phyloP scores from a whole-genome alignment of 345 rosid species.

The Brassica juncea region DNA sequence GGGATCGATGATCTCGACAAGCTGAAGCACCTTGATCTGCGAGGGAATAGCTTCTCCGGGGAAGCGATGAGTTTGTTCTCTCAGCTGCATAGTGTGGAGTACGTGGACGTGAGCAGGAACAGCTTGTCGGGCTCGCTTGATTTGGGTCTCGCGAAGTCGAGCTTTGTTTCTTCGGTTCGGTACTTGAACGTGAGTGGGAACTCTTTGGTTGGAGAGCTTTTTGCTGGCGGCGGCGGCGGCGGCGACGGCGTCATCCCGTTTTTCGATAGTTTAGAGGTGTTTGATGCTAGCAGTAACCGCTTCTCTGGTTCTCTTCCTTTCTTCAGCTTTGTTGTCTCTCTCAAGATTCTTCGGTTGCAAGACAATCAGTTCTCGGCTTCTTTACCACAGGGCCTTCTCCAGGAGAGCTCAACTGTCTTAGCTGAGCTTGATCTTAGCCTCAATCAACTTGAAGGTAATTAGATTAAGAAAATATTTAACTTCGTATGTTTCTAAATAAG shows the following conservation, averaged over 20 bases:
- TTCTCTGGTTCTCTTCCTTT: constrained; percentile 68
- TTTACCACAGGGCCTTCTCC: constrained; percentile 64
- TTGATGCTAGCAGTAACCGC: constrained; percentile 81
- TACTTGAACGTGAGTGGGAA: constrained; percentile 68
- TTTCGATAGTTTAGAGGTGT: constrained; percentile 83
- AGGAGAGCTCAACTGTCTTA: constrained; percentile 74
- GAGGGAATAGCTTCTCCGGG: constrained; percentile 63
- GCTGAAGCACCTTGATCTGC: constrained; percentile 67
- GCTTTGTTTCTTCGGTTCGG: constrained; percentile 65
- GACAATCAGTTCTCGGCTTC: constrained; percentile 69
- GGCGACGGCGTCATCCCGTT: constrained; percentile 67
- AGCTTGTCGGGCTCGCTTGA: constrained; percentile 76
- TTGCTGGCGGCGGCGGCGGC: constrained; percentile 67
- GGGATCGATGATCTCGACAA: constrained; percentile 47
- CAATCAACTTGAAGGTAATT: constrained; percentile 76
- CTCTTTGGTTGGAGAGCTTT: constrained; percentile 60
- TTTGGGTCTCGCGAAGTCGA: constrained; percentile 59
- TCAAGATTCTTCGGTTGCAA: constrained; percentile 67
- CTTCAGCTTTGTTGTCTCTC: constrained; percentile 78
- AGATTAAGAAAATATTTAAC: not conserved
- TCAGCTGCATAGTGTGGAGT: constrained; percentile 48
- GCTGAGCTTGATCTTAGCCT: constrained; percentile 83
- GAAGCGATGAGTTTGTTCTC: constrained; percentile 66
- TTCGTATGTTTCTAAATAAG: too few species aligned
- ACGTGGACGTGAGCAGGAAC: constrained; percentile 73